Evolutionary conservation across 805 yeast species (phyloP), one percentile per base, ranked within the genome.

Genomic region (Diddensiella transvaalensis): DNA sequence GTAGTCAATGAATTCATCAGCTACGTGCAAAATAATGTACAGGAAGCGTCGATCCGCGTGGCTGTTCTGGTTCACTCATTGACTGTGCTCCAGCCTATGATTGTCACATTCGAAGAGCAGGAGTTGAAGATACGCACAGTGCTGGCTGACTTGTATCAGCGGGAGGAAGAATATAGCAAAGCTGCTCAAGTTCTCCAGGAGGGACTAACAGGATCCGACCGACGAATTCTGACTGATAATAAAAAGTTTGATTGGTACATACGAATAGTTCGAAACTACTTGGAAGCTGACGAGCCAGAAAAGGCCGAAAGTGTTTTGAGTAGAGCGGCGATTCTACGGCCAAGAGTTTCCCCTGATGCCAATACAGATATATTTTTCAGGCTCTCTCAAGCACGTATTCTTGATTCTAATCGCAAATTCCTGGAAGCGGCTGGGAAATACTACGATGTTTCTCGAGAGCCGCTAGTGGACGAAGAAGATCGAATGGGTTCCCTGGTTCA

Each of bases 341-440:
- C 57, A 22, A 45, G 41, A 10, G 43, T 59, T n/a, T 41, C 40
- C 19, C 46, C 51, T 11, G 29, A 47, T 2, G 48, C 35, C 4
- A 50, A 51, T 13, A 39, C 22, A 10, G 55, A 57, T 18, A 44
- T 61, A 22, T 63, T 57, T 23, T 61, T 61, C 53, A 55, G 56
- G 48, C 58, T 64, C 13, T 54, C 60, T 2, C 66, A 63, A 41
- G 68, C 68, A 3, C 51, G 65, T 11, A 60, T 62, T 13, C 52
- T 57, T 15, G 68, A 65, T 19, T 55, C 60, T 3, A 59, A 57
- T 17, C 46, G 60, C 8, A 51, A 52, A 37, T 64, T 60, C 46
- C 49, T 63, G 40, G 67, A 63, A 8, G 68, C 68, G 2, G 47
- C 61, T 3, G 41, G 43, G 32, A 62, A 61, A 42, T 64, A 61